Evolutionary conservation across 371 early-diverging fungal species (phyloP).

Genomic region (Apophysomyces elegans): DNA sequence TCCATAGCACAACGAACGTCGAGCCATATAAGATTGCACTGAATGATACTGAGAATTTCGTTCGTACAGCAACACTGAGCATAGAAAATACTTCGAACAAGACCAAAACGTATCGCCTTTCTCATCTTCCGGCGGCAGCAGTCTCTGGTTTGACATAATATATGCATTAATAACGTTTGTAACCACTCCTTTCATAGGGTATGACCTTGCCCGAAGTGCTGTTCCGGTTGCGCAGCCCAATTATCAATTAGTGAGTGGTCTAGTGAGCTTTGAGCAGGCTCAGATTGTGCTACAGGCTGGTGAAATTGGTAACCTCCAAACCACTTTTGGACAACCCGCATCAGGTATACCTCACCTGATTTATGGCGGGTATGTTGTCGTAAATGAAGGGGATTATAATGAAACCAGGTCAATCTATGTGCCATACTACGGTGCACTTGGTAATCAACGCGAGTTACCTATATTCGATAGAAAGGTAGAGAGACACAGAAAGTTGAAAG

Average conservation of each 20-base stretch:
- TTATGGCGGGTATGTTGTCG: slow-evolving; percentile 19
- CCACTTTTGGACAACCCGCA: slow-evolving; percentile 14
- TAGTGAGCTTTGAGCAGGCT: slow-evolving; percentile 10
- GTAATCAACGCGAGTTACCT: slow-evolving; percentile 21
- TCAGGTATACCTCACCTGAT: slow-evolving; percentile 3
- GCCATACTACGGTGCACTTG: slow-evolving; percentile 22
- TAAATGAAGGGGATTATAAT: neutral
- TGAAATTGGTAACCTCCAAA: neutral
- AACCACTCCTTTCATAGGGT: slow-evolving; percentile 14
- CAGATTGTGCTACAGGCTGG: neutral
- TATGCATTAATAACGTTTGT: neutral
- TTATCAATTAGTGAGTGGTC: slow-evolving; percentile 5
- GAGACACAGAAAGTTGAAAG: neutral
- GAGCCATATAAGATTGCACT: slow-evolving; percentile 21
- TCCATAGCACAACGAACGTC: slow-evolving; percentile 13
- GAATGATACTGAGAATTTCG: slow-evolving; percentile 23
- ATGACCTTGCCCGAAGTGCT: slow-evolving; percentile 14
- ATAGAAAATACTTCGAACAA: slow-evolving; percentile 17
- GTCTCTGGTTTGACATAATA: slow-evolving; percentile 12
- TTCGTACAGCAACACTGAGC: neutral
- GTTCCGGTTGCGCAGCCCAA: slow-evolving; percentile 17
- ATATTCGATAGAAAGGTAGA: slow-evolving; percentile 26
- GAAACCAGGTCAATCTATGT: slow-evolving; percentile 4
- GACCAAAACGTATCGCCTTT: slow-evolving; percentile 6
- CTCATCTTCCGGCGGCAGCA: slow-evolving; percentile 17